phyloP scores from a whole-genome alignment of 768 basidiomycete species.

The Leccinum barrowsii region DNA sequence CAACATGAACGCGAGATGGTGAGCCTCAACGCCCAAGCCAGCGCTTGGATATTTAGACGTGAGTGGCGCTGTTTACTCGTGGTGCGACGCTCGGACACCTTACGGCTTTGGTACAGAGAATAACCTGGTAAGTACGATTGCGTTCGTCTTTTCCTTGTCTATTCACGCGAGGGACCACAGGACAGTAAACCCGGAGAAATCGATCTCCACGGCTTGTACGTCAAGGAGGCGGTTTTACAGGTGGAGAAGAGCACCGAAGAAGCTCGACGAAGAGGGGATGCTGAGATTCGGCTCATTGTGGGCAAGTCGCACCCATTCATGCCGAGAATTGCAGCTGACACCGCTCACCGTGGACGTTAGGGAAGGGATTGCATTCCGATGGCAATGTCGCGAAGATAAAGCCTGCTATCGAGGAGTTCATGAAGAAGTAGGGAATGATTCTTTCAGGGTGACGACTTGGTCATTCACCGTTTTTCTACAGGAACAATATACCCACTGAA shows the following conservation, averaged over 20 bases:
- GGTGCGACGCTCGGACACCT: not conserved
- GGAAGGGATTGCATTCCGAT: slow-evolving; percentile 84
- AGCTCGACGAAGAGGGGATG: slow-evolving; percentile 60
- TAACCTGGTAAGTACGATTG: slow-evolving; percentile 50
- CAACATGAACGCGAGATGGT: slow-evolving; percentile 76
- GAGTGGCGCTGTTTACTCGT: slow-evolving; percentile 36
- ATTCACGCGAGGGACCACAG: slow-evolving; percentile 28
- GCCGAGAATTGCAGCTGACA: not conserved
- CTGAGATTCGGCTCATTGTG: slow-evolving; percentile 77
- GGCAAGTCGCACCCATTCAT: slow-evolving; percentile 45
- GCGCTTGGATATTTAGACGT: slow-evolving; percentile 76
- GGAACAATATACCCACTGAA: slow-evolving; percentile 67
- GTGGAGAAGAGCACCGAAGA: slow-evolving; percentile 68
- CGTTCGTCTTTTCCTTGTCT: not conserved
- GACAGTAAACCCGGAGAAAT: slow-evolving; percentile 72
- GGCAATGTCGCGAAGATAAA: slow-evolving; percentile 80
- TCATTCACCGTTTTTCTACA: slow-evolving; percentile 28
- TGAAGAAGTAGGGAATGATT: slow-evolving; percentile 58
- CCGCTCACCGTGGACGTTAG: slow-evolving; percentile 32
- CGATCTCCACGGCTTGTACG: slow-evolving; percentile 90
- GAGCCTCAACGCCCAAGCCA: slow-evolving; percentile 73
- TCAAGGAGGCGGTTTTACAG: slow-evolving; percentile 85
- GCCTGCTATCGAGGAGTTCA: slow-evolving; percentile 86
- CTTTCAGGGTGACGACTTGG: not conserved
- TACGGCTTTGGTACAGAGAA: slow-evolving; percentile 48